These are phyloP conservation scores for Mallotus japonicus DNA, from an alignment of 441 rosid genomes.

Conservation along the genomic window DNA sequence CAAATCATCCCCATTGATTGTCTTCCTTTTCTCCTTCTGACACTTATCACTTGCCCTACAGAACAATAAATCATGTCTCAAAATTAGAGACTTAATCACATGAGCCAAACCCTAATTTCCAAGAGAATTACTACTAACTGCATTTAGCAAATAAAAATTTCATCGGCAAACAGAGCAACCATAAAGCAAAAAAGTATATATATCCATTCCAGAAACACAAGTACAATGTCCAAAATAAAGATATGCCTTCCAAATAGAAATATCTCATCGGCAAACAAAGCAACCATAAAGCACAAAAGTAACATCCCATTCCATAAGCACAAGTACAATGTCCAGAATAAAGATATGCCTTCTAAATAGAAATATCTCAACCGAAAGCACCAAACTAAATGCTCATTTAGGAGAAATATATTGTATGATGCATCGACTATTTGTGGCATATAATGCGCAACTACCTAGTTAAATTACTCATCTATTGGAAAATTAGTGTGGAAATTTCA, in stretches of 20 bases:
- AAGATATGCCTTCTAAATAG: background rate
- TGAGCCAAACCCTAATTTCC: conserved; percentile 10
- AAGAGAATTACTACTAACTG: background rate
- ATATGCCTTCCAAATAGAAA: background rate
- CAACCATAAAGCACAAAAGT: background rate
- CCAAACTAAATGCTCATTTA: background rate
- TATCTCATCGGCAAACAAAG: background rate
- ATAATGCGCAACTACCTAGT: background rate
- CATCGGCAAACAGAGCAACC: conserved; percentile 1
- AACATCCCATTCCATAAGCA: background rate
- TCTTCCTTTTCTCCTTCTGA: conserved; percentile 79
- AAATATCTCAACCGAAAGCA: background rate
- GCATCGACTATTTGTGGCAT: background rate
- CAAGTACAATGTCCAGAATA: background rate
- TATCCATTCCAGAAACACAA: background rate
- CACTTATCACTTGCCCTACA: conserved; percentile 81
- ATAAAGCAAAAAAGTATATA: background rate
- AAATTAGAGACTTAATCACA: conserved; percentile 1
- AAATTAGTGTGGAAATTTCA: background rate
- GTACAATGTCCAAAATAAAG: conserved; percentile 1
- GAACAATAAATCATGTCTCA: conserved; percentile 8
- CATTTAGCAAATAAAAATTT: background rate
- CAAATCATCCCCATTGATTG: conserved; percentile 83
- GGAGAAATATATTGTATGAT: background rate
- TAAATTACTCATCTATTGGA: background rate